Evolutionary conservation across 331 rosid genomes (phyloP), one percentile per base, ranked within the genome.

Genomic region (Spiraea crenata): DNA sequence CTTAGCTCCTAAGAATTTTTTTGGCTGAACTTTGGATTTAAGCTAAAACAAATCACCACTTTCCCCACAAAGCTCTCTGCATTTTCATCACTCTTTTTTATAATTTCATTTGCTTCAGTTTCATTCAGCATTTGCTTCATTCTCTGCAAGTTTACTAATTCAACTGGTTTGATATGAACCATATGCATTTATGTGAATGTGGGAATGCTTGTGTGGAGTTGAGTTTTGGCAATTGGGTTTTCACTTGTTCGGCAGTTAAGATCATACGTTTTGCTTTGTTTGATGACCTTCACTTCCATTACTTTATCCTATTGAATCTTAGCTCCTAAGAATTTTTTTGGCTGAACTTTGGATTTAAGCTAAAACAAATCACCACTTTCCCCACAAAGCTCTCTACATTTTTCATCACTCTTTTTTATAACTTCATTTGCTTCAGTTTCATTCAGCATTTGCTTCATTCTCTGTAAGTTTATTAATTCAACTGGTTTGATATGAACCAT

Each of bases 391-490:
- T 74, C 63, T 46, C 65, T 64, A 19, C 63, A 60, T 69, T 80
- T 79, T 67, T 69, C 58, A 11, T 67, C 52, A 57, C 64, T 40
- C 41, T 25, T 34, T 56, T 79, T 48, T 25, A 25, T 25, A 25
- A 72, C 71, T 72, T 64, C 46, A 19, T 54, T 75, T 39, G 37
- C 72, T 37, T 74, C 74, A 37, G 50, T 49, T 80, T 62, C 40
- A 63, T 71, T 73, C 92, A 57, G 84, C 96, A 86, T 90, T 92
- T 76, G 70, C 48, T 69, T 12, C 20, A 25, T 56, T 67, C 72
- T 73, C 58, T 67, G 84, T 75, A 76, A 81, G 80, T 73, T 67
- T 17, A 25, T 41, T 47, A 0, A 25, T 25, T 25, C 78, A 66
- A 16, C 79, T 57, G 55, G 41, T 45, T 54, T 56, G 48, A 57